phyloP scores from a whole-genome alignment of 495 filamentous ascomycete genomes.

The Lasiosphaeria ovina region DNA sequence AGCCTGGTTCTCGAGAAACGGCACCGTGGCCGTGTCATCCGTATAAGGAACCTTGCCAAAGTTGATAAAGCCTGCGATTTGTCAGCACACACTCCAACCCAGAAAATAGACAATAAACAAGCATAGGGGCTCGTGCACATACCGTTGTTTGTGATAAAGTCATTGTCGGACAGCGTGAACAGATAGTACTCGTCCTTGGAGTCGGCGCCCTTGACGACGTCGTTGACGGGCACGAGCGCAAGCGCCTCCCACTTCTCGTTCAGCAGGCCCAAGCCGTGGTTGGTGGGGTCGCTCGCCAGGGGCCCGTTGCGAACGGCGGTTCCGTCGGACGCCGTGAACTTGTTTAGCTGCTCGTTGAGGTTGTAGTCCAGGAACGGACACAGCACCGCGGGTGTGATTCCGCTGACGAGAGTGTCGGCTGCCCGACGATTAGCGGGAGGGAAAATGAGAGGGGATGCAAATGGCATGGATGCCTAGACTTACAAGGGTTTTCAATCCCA shows the following conservation, averaged over 20 bases:
- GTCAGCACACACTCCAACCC: neutral
- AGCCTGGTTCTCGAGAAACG: constrained; percentile 64
- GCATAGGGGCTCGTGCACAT: constrained; percentile 14
- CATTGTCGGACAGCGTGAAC: constrained; percentile 71
- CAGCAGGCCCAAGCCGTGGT: constrained; percentile 47
- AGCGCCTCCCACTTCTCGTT: constrained; percentile 84
- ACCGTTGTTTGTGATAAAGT: constrained; percentile 80
- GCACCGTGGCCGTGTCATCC: constrained; percentile 62
- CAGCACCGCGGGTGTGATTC: constrained; percentile 61
- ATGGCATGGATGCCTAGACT: neutral
- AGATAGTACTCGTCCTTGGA: constrained; percentile 68
- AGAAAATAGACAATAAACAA: constrained; percentile 10
- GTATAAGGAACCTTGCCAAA: constrained; percentile 58
- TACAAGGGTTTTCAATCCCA: constrained; percentile 18
- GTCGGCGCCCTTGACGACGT: constrained; percentile 36
- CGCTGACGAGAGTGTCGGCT: constrained; percentile 54
- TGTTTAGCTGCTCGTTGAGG: constrained; percentile 61
- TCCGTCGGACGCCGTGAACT: constrained; percentile 44
- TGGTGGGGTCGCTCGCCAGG: constrained; percentile 23
- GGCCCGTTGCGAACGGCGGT: constrained; percentile 65
- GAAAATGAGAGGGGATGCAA: neutral
- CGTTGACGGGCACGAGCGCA: constrained; percentile 61
- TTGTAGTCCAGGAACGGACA: constrained; percentile 76
- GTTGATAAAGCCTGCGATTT: constrained; percentile 55
- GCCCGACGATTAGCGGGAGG: constrained; percentile 8